Percentiles rank a stretch among this genome's conserved stretches.
phyloP scores from a whole-genome alignment of 192 early-diverging fungal species.

The Coemansia sp. region DNA sequence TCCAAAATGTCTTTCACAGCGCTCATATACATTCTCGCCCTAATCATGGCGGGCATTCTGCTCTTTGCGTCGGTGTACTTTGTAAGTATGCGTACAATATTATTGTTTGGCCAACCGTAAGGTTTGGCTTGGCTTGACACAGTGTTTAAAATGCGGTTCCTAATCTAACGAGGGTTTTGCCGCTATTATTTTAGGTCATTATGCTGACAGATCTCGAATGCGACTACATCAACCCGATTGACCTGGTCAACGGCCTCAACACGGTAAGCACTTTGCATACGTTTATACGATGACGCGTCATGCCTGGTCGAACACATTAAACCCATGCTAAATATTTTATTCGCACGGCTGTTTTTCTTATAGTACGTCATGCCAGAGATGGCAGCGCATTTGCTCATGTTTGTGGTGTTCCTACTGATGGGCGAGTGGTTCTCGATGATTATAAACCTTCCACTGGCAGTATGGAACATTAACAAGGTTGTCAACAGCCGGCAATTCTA shows the following conservation, averaged over 20 bases:
- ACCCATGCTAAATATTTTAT: neutral
- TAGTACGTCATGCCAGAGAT: constrained; percentile 97
- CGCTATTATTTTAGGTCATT: constrained; percentile 55
- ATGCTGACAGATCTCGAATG: constrained; percentile 87
- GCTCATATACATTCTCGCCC: constrained; percentile 82
- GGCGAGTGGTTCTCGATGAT: constrained; percentile 86
- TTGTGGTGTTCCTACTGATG: constrained; percentile 79
- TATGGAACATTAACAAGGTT: constrained; percentile 85
- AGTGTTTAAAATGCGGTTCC: neutral
- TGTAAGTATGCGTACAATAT: constrained; percentile 23
- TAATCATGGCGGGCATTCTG: constrained; percentile 87
- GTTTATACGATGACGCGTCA: neutral
- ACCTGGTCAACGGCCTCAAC: constrained; percentile 95
- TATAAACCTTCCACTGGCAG: constrained; percentile 84
- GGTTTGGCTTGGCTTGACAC: neutral
- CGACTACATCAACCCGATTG: constrained; percentile 99
- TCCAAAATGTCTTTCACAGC: constrained; percentile 44
- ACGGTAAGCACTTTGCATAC: constrained; percentile 58
- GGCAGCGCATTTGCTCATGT: constrained; percentile 78
- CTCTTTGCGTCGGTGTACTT: constrained; percentile 97
- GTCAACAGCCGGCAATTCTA: constrained; percentile 86
- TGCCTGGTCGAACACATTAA: neutral
- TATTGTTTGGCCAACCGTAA: too few relatives aligned
- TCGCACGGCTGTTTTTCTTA: constrained; percentile 5
- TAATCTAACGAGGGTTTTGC: neutral